Evolutionary conservation across 345 rosid species (phyloP), one percentile per base, ranked within the genome.

Genomic region (Capsella bursapastoris): DNA sequence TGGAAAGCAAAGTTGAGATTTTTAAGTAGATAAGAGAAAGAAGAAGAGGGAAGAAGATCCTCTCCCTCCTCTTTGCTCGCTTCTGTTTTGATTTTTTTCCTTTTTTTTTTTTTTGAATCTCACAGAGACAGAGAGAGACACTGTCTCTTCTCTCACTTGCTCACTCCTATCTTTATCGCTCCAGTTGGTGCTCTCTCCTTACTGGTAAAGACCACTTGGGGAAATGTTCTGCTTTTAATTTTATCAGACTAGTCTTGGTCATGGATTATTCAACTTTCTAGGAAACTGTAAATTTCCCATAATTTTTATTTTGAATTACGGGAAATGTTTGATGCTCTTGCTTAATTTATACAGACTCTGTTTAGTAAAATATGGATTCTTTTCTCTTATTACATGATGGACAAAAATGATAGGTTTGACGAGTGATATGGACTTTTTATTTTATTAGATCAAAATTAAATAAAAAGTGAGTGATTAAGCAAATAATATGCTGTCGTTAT

Each of bases 161-260:
- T 76, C 75, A 70, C 80, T 76, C 75, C 75, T 70, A 70, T 76
- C 80, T 76, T 64, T 76, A 76, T 76, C 71, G 80, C 65, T 76
- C 80, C 75, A 76, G 70, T 64, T 64, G 75, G 70, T 76, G 64
- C 79, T 58, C 69, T 75, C 74, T 60, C 69, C 72, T 64, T 66
- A 66, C 72, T 74, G 73, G 68, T 69, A 69, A 41, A 68, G 64
- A 68, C 80, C 80, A 76, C 71, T 76, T 76, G 80, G 80, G 75
- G 66, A 76, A 76, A 57, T 59, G 75, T 57, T 76, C 47, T 59
- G 61, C 56, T 68, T 75, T 75, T 59, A 57, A 11, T 66, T 66
- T 29, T 45, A 22, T 22, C 25, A 22, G 25, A 22, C 25, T 22
- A 22, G 25, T 22, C 25, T 22, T 22, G 25, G 25, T 22, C 25